Conservation (phyloP, 2,329 filamentous ascomycete species). For the Trichoderma koningii region DNA sequence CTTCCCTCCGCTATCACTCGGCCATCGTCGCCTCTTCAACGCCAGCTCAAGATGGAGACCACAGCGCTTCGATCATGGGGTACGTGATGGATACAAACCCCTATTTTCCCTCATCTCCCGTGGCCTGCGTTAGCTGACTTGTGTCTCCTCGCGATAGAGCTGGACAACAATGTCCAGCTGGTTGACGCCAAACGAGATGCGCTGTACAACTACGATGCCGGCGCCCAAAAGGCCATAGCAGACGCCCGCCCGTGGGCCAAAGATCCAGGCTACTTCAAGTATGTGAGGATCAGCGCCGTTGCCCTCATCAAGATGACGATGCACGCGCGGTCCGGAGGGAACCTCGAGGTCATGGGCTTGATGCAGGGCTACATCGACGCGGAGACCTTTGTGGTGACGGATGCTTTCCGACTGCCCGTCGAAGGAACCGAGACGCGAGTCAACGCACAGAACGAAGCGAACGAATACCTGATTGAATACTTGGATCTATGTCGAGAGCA, state of each 20-base stretch:
- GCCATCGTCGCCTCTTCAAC: conserved; percentile 18
- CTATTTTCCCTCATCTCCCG: too few relatives aligned
- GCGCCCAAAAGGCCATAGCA: conserved; percentile 66
- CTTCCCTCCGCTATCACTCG: not conserved
- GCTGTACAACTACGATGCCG: conserved; percentile 79
- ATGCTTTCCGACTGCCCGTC: conserved; percentile 89
- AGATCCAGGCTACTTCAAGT: conserved; percentile 86
- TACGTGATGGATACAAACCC: conserved; percentile 24
- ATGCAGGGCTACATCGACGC: conserved; percentile 94
- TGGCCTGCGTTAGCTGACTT: conserved; percentile 3
- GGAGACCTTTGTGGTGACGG: conserved; percentile 86
- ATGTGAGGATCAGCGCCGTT: conserved; percentile 88
- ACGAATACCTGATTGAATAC: conserved; percentile 95
- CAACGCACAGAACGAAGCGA: conserved; percentile 92
- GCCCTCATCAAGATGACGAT: conserved; percentile 99
- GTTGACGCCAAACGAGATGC: conserved; percentile 87
- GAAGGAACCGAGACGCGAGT: conserved; percentile 98
- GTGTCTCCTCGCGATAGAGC: conserved; percentile 58
- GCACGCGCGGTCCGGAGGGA: conserved; percentile 93
- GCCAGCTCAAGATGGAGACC: conserved; percentile 32
- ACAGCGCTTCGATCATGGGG: conserved; percentile 37
- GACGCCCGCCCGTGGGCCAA: conserved; percentile 71
- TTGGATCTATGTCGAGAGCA: conserved; percentile 73
- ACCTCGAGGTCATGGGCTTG: conserved; percentile 92
- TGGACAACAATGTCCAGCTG: conserved; percentile 81